These are phyloP conservation scores for Ophiostoma sp. DNA, from an alignment of 2,329 filamentous ascomycete species.

Conservation along the genomic window DNA sequence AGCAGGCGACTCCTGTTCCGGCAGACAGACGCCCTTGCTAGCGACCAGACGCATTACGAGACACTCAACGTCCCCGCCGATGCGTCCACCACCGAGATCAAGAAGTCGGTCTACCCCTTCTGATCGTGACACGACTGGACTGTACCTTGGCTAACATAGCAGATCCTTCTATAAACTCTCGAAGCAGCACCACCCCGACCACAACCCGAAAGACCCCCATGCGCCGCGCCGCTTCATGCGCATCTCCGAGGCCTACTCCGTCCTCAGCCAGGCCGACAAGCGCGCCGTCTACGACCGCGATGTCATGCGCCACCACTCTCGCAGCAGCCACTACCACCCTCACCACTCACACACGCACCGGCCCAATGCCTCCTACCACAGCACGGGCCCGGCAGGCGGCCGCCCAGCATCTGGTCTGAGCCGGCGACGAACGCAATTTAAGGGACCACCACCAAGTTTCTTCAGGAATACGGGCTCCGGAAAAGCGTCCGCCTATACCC, in stretches of 20 bases:
- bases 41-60: constrained; percentile 67
- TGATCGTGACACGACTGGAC: background rate
- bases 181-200: constrained; percentile 87
- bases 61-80: constrained; percentile 64
- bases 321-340: constrained; percentile 33
- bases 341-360: constrained; percentile 27
- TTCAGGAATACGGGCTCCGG: constrained; percentile 54
- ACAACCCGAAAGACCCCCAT: constrained; percentile 68
- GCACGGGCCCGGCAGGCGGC: constrained; percentile 59
- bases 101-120: constrained; percentile 53
- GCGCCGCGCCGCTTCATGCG: constrained; percentile 72
- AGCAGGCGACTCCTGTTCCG: constrained; percentile 27
- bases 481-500: constrained; percentile 24
- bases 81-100: constrained; percentile 72
- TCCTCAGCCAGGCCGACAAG: constrained; percentile 67
- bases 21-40: constrained; percentile 31
- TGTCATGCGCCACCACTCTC: constrained; percentile 40
- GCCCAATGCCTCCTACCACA: constrained; percentile 49
- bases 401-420: constrained; percentile 77
- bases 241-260: constrained; percentile 76
- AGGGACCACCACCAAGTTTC: constrained; percentile 83
- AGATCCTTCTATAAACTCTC: constrained; percentile 85
- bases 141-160: background rate
- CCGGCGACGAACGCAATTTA: constrained; percentile 67
- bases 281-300: constrained; percentile 77